Conservation (phyloP, 225 moss, liverwort and hornwort genomes). For the Physcomitrellopsis africana region DNA sequence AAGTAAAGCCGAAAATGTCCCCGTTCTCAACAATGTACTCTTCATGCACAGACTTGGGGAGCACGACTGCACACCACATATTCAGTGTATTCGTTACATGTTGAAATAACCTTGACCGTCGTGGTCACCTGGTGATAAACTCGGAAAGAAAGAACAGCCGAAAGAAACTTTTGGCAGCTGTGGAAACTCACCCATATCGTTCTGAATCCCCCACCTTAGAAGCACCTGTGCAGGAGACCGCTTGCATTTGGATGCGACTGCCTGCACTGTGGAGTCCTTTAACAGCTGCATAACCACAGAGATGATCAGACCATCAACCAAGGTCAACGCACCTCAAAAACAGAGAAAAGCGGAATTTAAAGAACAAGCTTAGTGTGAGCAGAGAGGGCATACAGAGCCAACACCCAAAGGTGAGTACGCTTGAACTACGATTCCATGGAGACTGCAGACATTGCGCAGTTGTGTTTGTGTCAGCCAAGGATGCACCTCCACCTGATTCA, state of each 20-base stretch:
- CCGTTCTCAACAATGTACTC: slow-evolving; percentile 69
- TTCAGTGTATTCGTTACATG: neutral
- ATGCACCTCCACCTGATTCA: slow-evolving; percentile 94
- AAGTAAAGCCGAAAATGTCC: slow-evolving; percentile 62
- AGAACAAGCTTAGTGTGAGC: slow-evolving; percentile 12
- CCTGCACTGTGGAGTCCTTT: slow-evolving; percentile 60
- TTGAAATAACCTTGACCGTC: neutral
- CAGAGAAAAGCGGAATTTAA: neutral
- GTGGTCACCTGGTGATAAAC: neutral
- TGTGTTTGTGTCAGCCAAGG: slow-evolving; percentile 73
- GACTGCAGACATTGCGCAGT: slow-evolving; percentile 58
- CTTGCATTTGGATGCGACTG: slow-evolving; percentile 55
- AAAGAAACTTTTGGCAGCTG: neutral
- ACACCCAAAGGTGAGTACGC: slow-evolving; percentile 88
- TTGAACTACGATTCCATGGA: slow-evolving; percentile 63
- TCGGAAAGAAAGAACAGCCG: neutral
- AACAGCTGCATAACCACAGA: slow-evolving; percentile 56
- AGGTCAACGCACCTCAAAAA: slow-evolving; percentile 15
- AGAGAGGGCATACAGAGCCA: slow-evolving; percentile 48
- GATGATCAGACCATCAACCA: slow-evolving; percentile 1
- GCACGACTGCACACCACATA: slow-evolving; percentile 56
- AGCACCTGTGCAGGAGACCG: slow-evolving; percentile 78
- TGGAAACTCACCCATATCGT: slow-evolving; percentile 54
- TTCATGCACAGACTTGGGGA: slow-evolving; percentile 71
- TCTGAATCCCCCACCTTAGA: slow-evolving; percentile 90